phyloP scores from a whole-genome alignment of 495 filamentous ascomycete species.

The Podospora tetraspora region DNA sequence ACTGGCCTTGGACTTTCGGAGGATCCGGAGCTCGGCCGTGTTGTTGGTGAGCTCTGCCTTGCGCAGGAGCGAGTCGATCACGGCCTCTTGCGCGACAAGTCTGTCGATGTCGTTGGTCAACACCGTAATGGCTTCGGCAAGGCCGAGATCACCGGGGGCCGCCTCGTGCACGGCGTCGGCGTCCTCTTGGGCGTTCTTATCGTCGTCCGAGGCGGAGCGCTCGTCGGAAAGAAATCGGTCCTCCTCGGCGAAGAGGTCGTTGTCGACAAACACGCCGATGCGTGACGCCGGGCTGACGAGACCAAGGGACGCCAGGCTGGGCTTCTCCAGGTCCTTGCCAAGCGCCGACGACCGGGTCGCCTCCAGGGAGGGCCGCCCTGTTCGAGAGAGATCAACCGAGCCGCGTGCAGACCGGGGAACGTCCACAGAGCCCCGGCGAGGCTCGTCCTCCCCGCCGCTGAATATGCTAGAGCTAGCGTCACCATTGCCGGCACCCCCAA shows the following conservation, averaged over 20 bases:
- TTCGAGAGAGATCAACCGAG: constrained; percentile 42
- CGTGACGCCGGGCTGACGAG: constrained; percentile 75
- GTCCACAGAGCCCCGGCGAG: constrained; percentile 23
- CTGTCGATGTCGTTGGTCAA: constrained; percentile 86
- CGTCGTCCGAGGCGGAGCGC: constrained; percentile 64
- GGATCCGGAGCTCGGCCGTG: constrained; percentile 81
- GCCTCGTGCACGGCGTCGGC: constrained; percentile 91
- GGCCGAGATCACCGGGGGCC: constrained; percentile 87
- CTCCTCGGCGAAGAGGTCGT: constrained; percentile 90
- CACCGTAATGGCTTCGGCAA: constrained; percentile 84
- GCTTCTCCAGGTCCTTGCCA: constrained; percentile 58
- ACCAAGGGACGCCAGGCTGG: constrained; percentile 84
- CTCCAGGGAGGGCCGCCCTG: constrained; percentile 55
- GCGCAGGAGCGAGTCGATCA: constrained; percentile 82
- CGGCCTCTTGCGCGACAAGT: constrained; percentile 77
- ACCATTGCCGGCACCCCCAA: constrained; percentile 39
- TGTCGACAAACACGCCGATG: constrained; percentile 83
- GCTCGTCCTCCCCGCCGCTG: constrained; percentile 43
- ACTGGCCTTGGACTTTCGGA: constrained; percentile 90
- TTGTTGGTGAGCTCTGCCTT: constrained; percentile 98
- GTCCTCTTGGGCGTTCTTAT: constrained; percentile 49
- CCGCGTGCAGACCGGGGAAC: neutral
- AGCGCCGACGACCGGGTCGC: constrained; percentile 26
- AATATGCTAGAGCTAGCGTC: constrained; percentile 45
- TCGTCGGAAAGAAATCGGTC: constrained; percentile 83